Conservation (phyloP, 345 rosid genomes). For the Physaria fendleri region DNA sequence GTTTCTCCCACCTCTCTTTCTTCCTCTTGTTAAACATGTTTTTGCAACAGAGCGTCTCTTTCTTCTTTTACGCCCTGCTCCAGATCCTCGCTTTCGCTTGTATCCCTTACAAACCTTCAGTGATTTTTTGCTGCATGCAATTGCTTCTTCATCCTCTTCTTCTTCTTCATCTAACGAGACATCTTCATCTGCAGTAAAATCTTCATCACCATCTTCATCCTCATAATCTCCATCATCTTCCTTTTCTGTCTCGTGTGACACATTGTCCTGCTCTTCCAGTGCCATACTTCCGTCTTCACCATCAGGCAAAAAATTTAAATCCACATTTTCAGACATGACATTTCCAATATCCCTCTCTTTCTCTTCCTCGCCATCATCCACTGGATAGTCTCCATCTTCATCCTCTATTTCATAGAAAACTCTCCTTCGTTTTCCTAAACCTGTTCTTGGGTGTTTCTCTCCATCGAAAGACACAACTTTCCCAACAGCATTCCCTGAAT, state of each 20-base stretch:
- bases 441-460: not conserved
- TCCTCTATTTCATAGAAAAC: constrained; percentile 25
- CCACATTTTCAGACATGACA: not conserved
- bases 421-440: constrained; percentile 22
- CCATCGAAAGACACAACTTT: constrained; percentile 5
- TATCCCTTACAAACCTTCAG: constrained; percentile 31
- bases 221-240: constrained; percentile 46
- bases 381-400: constrained; percentile 31
- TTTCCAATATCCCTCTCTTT: constrained; percentile 19
- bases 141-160: constrained; percentile 80
- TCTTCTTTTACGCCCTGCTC: constrained; percentile 34
- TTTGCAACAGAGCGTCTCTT: constrained; percentile 38
- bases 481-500: constrained; percentile 28
- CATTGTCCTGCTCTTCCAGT: constrained; percentile 28
- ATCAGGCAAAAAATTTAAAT: constrained; percentile 3
- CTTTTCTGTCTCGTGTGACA: constrained; percentile 16
- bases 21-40: constrained; percentile 38
- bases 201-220: constrained; percentile 55
- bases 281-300: constrained; percentile 23
- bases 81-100: constrained; percentile 32
- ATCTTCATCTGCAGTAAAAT: constrained; percentile 58
- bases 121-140: constrained; percentile 30
- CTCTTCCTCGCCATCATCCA: constrained; percentile 26
- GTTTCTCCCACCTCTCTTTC: constrained; percentile 33
- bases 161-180: constrained; percentile 81